Percentiles rank a stretch among this genome's conserved stretches.
Conservation (phyloP, 2,329 filamentous ascomycete genomes). For the Aureobasidium sp. region DNA sequence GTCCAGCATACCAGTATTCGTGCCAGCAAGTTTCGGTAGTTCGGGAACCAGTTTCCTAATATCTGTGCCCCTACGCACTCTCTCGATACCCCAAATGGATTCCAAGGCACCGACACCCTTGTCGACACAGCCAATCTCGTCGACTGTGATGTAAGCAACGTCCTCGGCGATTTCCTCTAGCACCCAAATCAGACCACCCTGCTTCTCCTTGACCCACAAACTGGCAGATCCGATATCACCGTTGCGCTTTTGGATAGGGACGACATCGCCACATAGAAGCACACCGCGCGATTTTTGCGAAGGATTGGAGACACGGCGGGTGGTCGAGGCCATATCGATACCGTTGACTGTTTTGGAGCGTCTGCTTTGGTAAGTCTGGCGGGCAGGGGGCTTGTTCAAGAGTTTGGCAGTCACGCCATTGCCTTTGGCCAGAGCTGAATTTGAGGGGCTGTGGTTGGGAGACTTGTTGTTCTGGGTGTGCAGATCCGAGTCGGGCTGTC, state of each 20-base stretch:
- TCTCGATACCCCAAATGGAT: conserved; percentile 74
- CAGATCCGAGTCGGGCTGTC: conserved; percentile 44
- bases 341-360: conserved; percentile 59
- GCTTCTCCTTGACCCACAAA: conserved; percentile 97
- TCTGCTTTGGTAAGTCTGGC: conserved; percentile 41
- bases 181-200: conserved; percentile 90
- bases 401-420: conserved; percentile 82
- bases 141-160: conserved; percentile 65
- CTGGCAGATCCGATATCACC: conserved; percentile 86
- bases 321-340: conserved; percentile 36
- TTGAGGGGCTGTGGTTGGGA: conserved; percentile 15
- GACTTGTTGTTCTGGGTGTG: conserved; percentile 24
- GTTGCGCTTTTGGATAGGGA: conserved; percentile 96
- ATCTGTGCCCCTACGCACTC: conserved; percentile 59
- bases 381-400: conserved; percentile 69
- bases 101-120: conserved; percentile 66
- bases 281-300: conserved; percentile 78
- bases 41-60: conserved; percentile 71
- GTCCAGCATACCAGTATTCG: conserved; percentile 64
- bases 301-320: conserved; percentile 52
- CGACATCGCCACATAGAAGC: conserved; percentile 90
- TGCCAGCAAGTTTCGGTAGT: conserved; percentile 68
- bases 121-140: conserved; percentile 66
- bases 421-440: conserved; percentile 49
- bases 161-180: conserved; percentile 97